Evolutionary conservation across 257 asterid genomes (phyloP).

Genomic region (Solanum piurae): DNA sequence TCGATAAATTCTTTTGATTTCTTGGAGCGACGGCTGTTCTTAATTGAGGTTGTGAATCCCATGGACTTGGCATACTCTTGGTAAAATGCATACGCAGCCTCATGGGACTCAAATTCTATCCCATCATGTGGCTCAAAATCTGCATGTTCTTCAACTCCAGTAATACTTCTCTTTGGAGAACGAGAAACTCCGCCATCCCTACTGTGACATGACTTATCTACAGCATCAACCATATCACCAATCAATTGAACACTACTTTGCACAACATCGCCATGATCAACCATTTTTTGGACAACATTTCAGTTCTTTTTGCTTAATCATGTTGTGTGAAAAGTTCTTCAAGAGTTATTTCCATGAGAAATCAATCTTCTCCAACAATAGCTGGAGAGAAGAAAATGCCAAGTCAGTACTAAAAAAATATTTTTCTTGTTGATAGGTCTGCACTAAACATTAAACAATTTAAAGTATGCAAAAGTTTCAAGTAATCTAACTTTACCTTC

Average conservation of each 20-base stretch:
- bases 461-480: not conserved
- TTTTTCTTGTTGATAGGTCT: not conserved
- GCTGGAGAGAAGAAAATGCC: not conserved
- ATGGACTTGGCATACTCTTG: slow-evolving; percentile 95
- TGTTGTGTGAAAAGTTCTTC: not conserved
- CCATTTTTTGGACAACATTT: slow-evolving; percentile 33
- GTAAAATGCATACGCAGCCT: slow-evolving; percentile 80
- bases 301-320: not conserved
- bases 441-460: not conserved
- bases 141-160: slow-evolving; percentile 39
- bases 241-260: slow-evolving; percentile 28
- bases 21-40: slow-evolving; percentile 94
- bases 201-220: slow-evolving; percentile 20
- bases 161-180: slow-evolving; percentile 25
- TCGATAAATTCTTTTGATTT: slow-evolving; percentile 92
- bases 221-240: slow-evolving; percentile 30
- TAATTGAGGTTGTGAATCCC: slow-evolving; percentile 98
- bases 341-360: not conserved
- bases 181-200: slow-evolving; percentile 27
- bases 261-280: slow-evolving; percentile 33
- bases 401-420: not conserved
- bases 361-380: not conserved
- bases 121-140: slow-evolving; percentile 73
- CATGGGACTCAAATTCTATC: slow-evolving; percentile 82
- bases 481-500: not conserved